These are phyloP conservation scores for Ophiocordyceps robertsii DNA, from an alignment of 2,329 filamentous ascomycete species.

Conservation along the genomic window DNA sequence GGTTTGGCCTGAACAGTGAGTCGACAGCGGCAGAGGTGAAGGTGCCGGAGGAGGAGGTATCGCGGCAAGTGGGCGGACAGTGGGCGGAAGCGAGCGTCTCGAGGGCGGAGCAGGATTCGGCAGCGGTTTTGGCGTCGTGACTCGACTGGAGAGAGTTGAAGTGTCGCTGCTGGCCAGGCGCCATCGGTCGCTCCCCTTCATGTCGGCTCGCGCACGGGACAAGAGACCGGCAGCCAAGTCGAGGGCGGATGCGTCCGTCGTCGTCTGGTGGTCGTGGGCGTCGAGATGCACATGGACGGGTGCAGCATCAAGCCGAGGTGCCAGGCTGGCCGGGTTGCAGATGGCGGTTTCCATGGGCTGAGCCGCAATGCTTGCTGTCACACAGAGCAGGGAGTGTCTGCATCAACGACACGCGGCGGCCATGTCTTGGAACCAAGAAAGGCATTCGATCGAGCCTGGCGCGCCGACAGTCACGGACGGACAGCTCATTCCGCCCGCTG, in stretches of 20 bases:
- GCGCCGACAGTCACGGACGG: neutral
- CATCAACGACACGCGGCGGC: neutral
- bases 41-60: too few relatives aligned
- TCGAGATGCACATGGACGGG: too few relatives aligned
- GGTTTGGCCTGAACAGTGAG: too few relatives aligned
- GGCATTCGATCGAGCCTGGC: neutral
- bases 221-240: constrained; percentile 4
- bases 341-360: neutral
- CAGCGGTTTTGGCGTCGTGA: too few relatives aligned
- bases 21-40: too few relatives aligned
- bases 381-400: neutral
- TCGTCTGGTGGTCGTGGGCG: too few relatives aligned
- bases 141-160: constrained; percentile 12
- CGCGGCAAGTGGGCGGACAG: too few relatives aligned
- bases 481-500: too few relatives aligned
- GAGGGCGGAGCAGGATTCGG: too few relatives aligned
- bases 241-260: too few relatives aligned
- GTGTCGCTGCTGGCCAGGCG: constrained; percentile 10
- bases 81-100: too few relatives aligned
- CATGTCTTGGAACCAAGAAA: neutral
- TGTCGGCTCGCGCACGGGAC: constrained; percentile 12
- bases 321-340: constrained; percentile 4
- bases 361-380: neutral
- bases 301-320: neutral
- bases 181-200: constrained; percentile 13